Conservation (phyloP, 768 basidiomycete species). For the Hygrophorus russula region DNA sequence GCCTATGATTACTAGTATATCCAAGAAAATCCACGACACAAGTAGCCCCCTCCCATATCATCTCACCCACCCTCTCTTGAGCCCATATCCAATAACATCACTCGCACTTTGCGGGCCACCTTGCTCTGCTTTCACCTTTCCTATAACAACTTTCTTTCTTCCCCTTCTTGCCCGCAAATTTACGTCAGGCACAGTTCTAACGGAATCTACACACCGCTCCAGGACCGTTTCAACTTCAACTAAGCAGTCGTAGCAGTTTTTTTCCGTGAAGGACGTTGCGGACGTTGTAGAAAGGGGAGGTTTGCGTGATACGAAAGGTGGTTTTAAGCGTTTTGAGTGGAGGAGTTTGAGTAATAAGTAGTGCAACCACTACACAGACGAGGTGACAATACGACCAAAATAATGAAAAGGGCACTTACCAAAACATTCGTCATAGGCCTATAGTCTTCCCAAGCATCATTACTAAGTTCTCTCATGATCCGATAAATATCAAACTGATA, state of each 20-base stretch:
- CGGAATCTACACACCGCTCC: conserved; percentile 28
- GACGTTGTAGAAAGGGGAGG: conserved; percentile 13
- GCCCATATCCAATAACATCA: conserved; percentile 52
- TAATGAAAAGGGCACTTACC: conserved; percentile 33
- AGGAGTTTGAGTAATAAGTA: conserved; percentile 72
- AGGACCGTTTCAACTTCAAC: conserved; percentile 55
- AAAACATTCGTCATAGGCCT: conserved; percentile 83
- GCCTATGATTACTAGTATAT: too few relatives aligned
- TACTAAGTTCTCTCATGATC: conserved; percentile 60
- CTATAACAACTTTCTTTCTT: conserved; percentile 16
- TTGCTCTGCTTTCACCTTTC: conserved; percentile 11
- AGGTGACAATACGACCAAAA: background rate
- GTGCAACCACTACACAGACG: conserved; percentile 69
- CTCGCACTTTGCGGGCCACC: conserved; percentile 35
- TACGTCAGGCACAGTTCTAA: conserved; percentile 15
- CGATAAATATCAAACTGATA: conserved; percentile 95
- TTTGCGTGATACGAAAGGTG: conserved; percentile 34
- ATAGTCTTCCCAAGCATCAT: conserved; percentile 62
- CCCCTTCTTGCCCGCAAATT: conserved; percentile 24
- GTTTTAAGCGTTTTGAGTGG: conserved; percentile 53
- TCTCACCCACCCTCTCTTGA: conserved; percentile 54
- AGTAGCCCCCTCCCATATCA: background rate
- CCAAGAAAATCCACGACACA: too few relatives aligned
- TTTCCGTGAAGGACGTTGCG: conserved; percentile 41
- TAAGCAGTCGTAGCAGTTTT: conserved; percentile 59